Evolutionary conservation across 225 moss, liverwort and hornwort genomes (phyloP).

Genomic region (Sphagnum contortum): DNA sequence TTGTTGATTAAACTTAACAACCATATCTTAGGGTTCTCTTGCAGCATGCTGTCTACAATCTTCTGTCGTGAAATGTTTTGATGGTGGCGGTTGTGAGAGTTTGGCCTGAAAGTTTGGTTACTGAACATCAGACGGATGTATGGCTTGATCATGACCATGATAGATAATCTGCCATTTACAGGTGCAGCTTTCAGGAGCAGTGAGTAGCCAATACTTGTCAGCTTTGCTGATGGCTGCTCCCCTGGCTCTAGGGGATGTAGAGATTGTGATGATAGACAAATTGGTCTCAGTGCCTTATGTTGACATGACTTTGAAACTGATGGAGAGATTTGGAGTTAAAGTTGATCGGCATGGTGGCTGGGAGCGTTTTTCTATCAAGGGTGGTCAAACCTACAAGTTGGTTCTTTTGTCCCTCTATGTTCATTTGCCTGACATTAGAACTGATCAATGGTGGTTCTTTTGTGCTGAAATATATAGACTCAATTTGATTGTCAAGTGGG

Average conservation of each 20-base stretch:
- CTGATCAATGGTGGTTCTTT: too few relatives aligned
- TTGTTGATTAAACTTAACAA: too few relatives aligned
- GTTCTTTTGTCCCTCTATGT: not conserved
- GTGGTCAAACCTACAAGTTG: slow-evolving; percentile 87
- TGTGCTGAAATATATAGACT: too few relatives aligned
- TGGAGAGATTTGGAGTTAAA: slow-evolving; percentile 84
- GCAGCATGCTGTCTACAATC: too few relatives aligned
- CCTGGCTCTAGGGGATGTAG: slow-evolving; percentile 66
- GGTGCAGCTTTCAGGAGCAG: slow-evolving; percentile 86
- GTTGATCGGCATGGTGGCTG: slow-evolving; percentile 75
- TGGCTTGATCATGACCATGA: too few relatives aligned
- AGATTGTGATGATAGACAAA: slow-evolving; percentile 87
- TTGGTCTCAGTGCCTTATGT: slow-evolving; percentile 93
- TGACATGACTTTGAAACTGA: slow-evolving; percentile 89
- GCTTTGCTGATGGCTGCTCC: slow-evolving; percentile 89
- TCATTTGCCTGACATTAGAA: not conserved
- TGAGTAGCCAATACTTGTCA: slow-evolving; percentile 95
- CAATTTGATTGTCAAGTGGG: too few relatives aligned
- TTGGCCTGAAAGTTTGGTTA: too few relatives aligned
- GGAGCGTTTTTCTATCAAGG: slow-evolving; percentile 87
- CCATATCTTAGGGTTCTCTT: too few relatives aligned
- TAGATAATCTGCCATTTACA: slow-evolving; percentile 9
- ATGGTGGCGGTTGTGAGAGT: too few relatives aligned
- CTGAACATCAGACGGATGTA: too few relatives aligned
- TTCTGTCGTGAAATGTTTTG: too few relatives aligned